Conservation (phyloP, 345 rosid genomes). For the Citrus australasica region DNA sequence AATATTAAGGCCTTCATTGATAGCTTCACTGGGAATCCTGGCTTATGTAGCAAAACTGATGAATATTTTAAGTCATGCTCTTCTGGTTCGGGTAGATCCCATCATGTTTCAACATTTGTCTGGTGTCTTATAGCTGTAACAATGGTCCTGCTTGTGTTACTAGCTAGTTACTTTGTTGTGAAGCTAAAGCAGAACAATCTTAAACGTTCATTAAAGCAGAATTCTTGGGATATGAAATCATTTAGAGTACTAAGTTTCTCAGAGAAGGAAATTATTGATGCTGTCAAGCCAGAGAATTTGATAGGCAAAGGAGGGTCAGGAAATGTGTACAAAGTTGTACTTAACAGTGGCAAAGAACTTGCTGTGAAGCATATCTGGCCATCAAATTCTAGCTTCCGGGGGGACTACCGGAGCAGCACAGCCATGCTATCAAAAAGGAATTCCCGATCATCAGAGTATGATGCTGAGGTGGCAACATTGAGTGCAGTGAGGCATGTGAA, state of each 20-base stretch:
- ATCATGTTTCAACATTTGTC: slow-evolving; percentile 28
- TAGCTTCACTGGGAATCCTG: slow-evolving; percentile 57
- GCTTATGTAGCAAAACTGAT: slow-evolving; percentile 54
- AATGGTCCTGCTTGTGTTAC: slow-evolving; percentile 29
- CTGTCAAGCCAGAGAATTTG: slow-evolving; percentile 56
- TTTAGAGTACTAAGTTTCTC: slow-evolving; percentile 50
- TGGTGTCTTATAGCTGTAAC: slow-evolving; percentile 40
- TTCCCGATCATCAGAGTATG: slow-evolving; percentile 41
- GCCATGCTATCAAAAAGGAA: slow-evolving; percentile 38
- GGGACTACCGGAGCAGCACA: slow-evolving; percentile 39
- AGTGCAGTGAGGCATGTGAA: slow-evolving; percentile 80
- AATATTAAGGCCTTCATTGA: slow-evolving; percentile 36
- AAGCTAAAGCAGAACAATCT: slow-evolving; percentile 32
- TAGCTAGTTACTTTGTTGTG: slow-evolving; percentile 28
- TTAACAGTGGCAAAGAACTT: slow-evolving; percentile 51
- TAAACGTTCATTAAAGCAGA: slow-evolving; percentile 30
- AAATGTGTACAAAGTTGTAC: slow-evolving; percentile 67
- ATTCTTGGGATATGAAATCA: slow-evolving; percentile 66
- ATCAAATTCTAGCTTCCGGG: slow-evolving; percentile 17
- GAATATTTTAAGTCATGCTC: slow-evolving; percentile 42
- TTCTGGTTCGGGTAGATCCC: slow-evolving; percentile 17
- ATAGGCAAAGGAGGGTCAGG: slow-evolving; percentile 93
- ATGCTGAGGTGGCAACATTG: slow-evolving; percentile 67
- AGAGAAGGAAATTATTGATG: slow-evolving; percentile 63
- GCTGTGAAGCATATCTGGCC: slow-evolving; percentile 85